Evolutionary conservation across 2,329 filamentous ascomycete species (phyloP).

Genomic region (Bipolaris bicolor): DNA sequence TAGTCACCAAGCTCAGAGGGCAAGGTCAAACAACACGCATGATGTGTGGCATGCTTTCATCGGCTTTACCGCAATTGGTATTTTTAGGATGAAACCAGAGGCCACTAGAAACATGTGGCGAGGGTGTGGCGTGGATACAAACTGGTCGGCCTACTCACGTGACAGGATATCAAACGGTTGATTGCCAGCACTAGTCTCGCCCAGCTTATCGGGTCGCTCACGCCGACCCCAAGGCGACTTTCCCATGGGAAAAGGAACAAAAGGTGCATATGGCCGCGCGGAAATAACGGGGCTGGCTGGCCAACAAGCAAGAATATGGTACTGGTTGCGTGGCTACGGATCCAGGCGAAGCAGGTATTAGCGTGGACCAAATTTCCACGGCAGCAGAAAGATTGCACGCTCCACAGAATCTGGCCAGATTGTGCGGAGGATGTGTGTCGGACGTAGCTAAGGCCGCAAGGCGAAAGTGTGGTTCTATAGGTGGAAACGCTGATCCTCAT

Average conservation of each 20-base stretch:
- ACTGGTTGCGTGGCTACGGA: slow-evolving; percentile 4
- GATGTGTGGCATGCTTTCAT: too few species aligned
- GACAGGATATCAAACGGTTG: not conserved
- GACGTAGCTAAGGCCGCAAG: not conserved
- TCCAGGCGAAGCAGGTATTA: slow-evolving; percentile 6
- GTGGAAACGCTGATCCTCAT: slow-evolving; percentile 12
- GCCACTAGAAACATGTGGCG: too few species aligned
- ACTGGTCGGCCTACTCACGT: not conserved
- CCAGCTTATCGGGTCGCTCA: not conserved
- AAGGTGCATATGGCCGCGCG: slow-evolving; percentile 2
- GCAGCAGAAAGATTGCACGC: slow-evolving; percentile 9
- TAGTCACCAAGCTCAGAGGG: too few species aligned
- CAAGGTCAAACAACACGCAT: too few species aligned
- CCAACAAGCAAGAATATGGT: not conserved
- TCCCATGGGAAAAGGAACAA: not conserved
- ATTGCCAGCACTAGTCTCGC: not conserved
- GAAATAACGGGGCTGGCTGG: not conserved
- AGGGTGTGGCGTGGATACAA: not conserved
- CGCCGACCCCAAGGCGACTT: too few species aligned
- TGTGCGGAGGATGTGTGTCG: slow-evolving; percentile 6
- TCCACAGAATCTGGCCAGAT: slow-evolving; percentile 12
- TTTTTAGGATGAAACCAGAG: too few species aligned
- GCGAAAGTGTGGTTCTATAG: not conserved
- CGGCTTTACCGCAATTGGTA: too few species aligned
- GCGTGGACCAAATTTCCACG: slow-evolving; percentile 5